phyloP scores from a whole-genome alignment of 73 alveolate species.

The Paramecium caudatum region DNA sequence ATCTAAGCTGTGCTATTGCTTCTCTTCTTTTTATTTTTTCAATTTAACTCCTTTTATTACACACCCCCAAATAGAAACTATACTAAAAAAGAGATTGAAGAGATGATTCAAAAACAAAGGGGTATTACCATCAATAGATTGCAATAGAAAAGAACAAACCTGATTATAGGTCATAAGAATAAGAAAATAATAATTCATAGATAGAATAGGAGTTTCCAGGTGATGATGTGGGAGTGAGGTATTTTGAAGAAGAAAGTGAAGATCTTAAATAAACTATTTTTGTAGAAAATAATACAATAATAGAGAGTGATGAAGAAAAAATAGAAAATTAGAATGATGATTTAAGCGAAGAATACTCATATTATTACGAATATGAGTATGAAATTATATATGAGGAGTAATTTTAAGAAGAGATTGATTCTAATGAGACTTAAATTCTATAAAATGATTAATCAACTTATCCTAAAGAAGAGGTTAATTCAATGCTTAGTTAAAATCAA shows the following conservation, averaged over 20 bases:
- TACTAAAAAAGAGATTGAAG: not conserved
- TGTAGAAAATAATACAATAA: not conserved
- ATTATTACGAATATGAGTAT: not conserved
- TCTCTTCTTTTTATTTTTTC: not conserved
- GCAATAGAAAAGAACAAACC: not conserved
- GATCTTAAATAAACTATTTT: not conserved
- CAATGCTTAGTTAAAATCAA: no score
- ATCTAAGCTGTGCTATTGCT: not conserved
- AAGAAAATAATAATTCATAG: not conserved
- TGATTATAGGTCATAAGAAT: not conserved
- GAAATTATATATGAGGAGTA: not conserved
- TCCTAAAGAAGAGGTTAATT: not conserved
- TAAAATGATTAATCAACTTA: not conserved
- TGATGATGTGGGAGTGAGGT: not conserved
- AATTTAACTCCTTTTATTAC: not conserved
- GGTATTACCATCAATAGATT: not conserved
- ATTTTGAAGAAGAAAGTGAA: not conserved
- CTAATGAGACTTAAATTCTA: not conserved
- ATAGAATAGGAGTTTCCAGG: slow-evolving; percentile 1
- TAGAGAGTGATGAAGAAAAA: not conserved
- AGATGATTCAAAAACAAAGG: not conserved
- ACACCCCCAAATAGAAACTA: not conserved
- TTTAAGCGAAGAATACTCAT: not conserved
- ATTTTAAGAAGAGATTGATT: not conserved
- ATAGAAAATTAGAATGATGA: not conserved